Evolutionary conservation across 129 eudicot species (phyloP), one percentile per base, ranked within the genome.

Genomic region (Tagetes erecta): DNA sequence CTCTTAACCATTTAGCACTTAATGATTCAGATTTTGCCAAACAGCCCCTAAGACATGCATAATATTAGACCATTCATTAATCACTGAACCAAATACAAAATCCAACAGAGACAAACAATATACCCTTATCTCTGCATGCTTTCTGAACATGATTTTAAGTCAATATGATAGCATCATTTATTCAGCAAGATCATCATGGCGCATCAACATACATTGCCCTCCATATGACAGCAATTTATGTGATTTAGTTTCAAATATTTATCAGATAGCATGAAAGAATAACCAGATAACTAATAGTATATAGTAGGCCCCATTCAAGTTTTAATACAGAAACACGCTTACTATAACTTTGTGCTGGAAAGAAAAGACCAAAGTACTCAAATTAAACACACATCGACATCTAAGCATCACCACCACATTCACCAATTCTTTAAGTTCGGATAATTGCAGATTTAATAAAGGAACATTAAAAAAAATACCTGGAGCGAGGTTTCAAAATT

Each of bases 181-280:
- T 52, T 75, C 79, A 66, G 67, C 53, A 66, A 66, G 64, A 76
- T 76, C 27, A 20, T 20, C 80, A 76, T 66, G 64, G 67, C 73
- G 66, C 55, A 52, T 40, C 67, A 52, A 40, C 73, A 53, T 13
- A 45, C 33, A 47, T 31, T 66, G 34, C 45, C 55, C 73, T 40
- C 52, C 67, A 67, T 52, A 53, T 47, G 36, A 30, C 31, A 40
- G 31, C 41, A 33, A 65, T 76, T 51, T 10, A 67, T 31, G 56
- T 1, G 40, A 66, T 52, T 39, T 66, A 40, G 27, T 12, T 20
- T 30, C 66, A 38, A 66, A 33, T 40, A 51, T 60, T 7, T 13
- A 65, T 52, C 20, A 55, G 36, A 76, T 66, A 13, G 39, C 50
- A 65, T 30, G 7, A 30, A 40, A 31, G 6, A 39, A 41, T 50